Evolutionary conservation across 495 filamentous ascomycete genomes (phyloP).

Genomic region (Parmelia sp.): DNA sequence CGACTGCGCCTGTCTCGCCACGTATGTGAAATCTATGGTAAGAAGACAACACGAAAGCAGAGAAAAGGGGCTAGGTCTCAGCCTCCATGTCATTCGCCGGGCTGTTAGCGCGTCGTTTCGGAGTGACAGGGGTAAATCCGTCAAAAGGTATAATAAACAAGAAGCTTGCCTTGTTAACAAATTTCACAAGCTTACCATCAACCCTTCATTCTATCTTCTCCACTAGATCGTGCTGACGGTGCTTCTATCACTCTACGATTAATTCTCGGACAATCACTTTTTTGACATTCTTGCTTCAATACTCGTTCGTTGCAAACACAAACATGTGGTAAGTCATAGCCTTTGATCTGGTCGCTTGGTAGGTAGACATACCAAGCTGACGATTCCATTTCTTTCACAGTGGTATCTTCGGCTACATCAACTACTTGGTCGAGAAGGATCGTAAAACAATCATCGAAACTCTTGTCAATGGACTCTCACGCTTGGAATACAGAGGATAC

Average conservation of each 20-base stretch:
- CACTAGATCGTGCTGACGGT: background rate
- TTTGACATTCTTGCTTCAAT: background rate
- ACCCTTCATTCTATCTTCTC: background rate
- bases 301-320: slow-evolving; percentile 4
- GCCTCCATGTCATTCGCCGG: background rate
- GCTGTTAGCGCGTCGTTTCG: slow-evolving; percentile 2
- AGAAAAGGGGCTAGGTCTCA: slow-evolving; percentile 5
- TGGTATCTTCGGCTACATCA: slow-evolving; percentile 99
- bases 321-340: slow-evolving; percentile 26
- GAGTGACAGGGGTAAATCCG: slow-evolving; percentile 4
- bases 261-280: background rate
- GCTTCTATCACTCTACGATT: background rate
- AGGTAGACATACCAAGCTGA: slow-evolving; percentile 3
- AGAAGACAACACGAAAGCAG: slow-evolving; percentile 1
- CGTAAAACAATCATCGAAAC: slow-evolving; percentile 90
- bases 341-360: background rate
- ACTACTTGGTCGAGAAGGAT: slow-evolving; percentile 86
- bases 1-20: slow-evolving; percentile 4
- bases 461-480: slow-evolving; percentile 74
- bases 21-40: background rate
- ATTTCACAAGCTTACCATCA: background rate
- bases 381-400: slow-evolving; percentile 39
- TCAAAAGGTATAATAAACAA: background rate
- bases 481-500: slow-evolving; percentile 44
- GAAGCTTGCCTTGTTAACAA: background rate